These are phyloP conservation scores for Xylaria sp. DNA, from an alignment of 2,329 filamentous ascomycete species.

Conservation along the genomic window DNA sequence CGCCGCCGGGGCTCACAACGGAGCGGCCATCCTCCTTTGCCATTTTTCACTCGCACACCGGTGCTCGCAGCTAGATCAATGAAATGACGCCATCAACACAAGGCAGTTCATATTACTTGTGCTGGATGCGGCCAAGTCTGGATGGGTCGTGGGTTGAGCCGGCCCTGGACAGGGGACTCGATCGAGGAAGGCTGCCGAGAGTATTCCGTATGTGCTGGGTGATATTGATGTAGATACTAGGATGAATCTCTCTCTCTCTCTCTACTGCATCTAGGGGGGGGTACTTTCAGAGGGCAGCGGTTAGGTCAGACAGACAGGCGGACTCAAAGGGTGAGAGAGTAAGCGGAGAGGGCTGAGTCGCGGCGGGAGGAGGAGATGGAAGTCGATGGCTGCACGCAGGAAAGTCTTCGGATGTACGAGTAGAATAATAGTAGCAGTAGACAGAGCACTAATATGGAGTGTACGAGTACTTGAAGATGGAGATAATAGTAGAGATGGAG, in stretches of 20 bases:
- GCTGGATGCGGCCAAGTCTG: slow-evolving; percentile 3
- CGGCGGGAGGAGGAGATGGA: slow-evolving; percentile 3
- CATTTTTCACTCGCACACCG: slow-evolving; percentile 46
- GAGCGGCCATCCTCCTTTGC: slow-evolving; percentile 64
- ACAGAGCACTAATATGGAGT: too few relatives aligned
- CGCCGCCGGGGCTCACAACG: slow-evolving; percentile 61
- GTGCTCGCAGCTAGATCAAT: slow-evolving; percentile 26
- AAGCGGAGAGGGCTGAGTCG: slow-evolving; percentile 7
- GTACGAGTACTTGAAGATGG: slow-evolving; percentile 1
- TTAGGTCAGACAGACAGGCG: not conserved
- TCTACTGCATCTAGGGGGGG: not conserved
- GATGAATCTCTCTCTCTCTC: too few relatives aligned
- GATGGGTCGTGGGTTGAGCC: slow-evolving; percentile 1
- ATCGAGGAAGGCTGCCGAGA: slow-evolving; percentile 1
- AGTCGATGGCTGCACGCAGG: not conserved
- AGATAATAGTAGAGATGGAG: slow-evolving; percentile 3
- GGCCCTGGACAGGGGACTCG: not conserved
- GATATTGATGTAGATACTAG: not conserved
- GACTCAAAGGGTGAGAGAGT: not conserved
- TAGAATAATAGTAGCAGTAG: too few relatives aligned
- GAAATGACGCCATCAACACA: slow-evolving; percentile 29
- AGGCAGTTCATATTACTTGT: slow-evolving; percentile 19
- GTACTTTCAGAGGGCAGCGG: not conserved
- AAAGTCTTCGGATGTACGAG: not conserved
- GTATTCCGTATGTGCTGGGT: not conserved